Evolutionary conservation across 345 rosid genomes (phyloP).

Genomic region (Rhodomyrtus tomentosa): DNA sequence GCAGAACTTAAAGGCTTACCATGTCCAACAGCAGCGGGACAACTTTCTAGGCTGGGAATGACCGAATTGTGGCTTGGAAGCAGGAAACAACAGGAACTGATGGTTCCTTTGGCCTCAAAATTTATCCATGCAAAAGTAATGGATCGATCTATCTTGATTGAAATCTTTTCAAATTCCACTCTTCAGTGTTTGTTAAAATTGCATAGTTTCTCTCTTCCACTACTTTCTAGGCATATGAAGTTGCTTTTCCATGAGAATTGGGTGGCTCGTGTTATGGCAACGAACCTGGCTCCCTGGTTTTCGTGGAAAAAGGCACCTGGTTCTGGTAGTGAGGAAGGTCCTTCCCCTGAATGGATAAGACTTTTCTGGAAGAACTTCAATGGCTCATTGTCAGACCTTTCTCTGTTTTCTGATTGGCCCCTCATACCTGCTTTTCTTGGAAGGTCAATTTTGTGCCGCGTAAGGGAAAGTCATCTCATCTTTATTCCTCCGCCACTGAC

Average conservation of each 20-base stretch:
- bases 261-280: constrained; percentile 61
- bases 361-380: constrained; percentile 77
- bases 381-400: constrained; percentile 52
- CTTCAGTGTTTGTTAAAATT: constrained; percentile 47
- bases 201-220: constrained; percentile 53
- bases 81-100: constrained; percentile 71
- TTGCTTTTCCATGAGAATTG: constrained; percentile 64
- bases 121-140: constrained; percentile 70
- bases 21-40: constrained; percentile 74
- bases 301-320: constrained; percentile 64
- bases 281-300: constrained; percentile 74
- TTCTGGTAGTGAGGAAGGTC: constrained; percentile 62
- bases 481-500: constrained; percentile 57
- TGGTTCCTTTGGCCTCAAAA: constrained; percentile 62
- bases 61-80: constrained; percentile 81
- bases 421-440: constrained; percentile 93
- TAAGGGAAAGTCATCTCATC: constrained; percentile 57
- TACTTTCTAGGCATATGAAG: constrained; percentile 68
- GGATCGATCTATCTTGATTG: constrained; percentile 55
- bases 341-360: constrained; percentile 79
- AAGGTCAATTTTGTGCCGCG: constrained; percentile 76
- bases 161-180: constrained; percentile 43
- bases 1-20: constrained; percentile 73
- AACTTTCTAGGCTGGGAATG: constrained; percentile 50
- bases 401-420: constrained; percentile 84